Evolutionary conservation across 2,329 filamentous ascomycete species (phyloP).

Genomic region (Talaromyces sp.): DNA sequence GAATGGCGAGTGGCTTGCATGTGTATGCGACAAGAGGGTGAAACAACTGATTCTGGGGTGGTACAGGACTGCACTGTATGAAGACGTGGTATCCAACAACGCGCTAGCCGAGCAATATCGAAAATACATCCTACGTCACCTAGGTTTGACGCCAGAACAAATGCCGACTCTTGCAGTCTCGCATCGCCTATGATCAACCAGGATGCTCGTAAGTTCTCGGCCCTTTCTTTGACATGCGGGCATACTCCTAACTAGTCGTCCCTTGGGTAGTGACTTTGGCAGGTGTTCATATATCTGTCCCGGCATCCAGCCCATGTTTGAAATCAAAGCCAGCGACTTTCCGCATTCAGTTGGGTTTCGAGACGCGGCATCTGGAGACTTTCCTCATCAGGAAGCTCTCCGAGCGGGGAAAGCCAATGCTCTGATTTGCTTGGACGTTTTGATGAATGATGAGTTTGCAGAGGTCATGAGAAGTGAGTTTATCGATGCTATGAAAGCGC

Average conservation of each 20-base stretch:
- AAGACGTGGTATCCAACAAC: constrained; percentile 8
- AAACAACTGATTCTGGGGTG: neutral
- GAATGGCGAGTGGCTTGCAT: constrained; percentile 5
- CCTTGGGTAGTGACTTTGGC: neutral
- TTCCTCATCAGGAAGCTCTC: constrained; percentile 8
- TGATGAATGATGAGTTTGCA: constrained; percentile 4
- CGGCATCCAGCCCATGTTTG: constrained; percentile 4
- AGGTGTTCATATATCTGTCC: constrained; percentile 8
- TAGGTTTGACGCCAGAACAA: neutral
- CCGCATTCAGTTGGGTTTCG: neutral
- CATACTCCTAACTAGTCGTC: neutral
- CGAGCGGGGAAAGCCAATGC: constrained; percentile 7
- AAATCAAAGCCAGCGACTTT: neutral
- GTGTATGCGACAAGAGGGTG: neutral
- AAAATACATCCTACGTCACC: constrained; percentile 4
- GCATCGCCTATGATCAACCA: neutral
- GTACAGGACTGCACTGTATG: constrained; percentile 1
- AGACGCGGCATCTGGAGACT: constrained; percentile 1
- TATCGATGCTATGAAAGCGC: neutral
- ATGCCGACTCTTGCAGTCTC: constrained; percentile 1
- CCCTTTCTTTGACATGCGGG: neutral
- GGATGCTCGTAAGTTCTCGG: neutral
- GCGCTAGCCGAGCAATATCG: neutral
- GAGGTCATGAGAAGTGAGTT: neutral
- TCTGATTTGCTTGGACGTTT: constrained; percentile 2